A percentile compares a stretch with the other conserved stretches of the same genome.
phyloP scores from a whole-genome alignment of 140 eudicot genomes.

The Oenanthe javanica region DNA sequence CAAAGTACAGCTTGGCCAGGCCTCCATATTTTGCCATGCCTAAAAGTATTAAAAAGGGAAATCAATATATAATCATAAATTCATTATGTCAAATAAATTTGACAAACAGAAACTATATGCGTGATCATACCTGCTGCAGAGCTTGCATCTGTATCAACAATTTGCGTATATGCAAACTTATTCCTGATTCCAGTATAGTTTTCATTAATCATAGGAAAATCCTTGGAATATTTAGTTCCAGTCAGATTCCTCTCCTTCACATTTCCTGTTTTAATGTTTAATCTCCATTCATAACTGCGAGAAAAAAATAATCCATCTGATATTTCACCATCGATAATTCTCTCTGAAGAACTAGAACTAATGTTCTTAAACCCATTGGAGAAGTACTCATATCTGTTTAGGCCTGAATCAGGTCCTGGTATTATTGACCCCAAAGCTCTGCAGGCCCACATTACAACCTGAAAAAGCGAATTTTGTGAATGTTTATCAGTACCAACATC shows the following conservation, averaged over 20 bases:
- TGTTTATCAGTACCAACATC: not conserved
- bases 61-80: not conserved
- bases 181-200: slow-evolving; percentile 30
- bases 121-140: slow-evolving; percentile 29
- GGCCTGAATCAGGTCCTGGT: slow-evolving; percentile 70
- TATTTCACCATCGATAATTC: not conserved
- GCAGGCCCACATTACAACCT: slow-evolving; percentile 62
- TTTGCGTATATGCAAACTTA: slow-evolving; percentile 54
- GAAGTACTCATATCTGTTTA: slow-evolving; percentile 61
- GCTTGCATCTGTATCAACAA: slow-evolving; percentile 47
- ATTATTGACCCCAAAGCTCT: slow-evolving; percentile 47
- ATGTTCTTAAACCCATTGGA: slow-evolving; percentile 41
- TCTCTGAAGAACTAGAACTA: not conserved
- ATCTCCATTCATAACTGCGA: slow-evolving; percentile 53
- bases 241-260: slow-evolving; percentile 48
- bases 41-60: not conserved
- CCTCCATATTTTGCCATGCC: slow-evolving; percentile 70
- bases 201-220: slow-evolving; percentile 62
- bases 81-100: not conserved
- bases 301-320: slow-evolving; percentile 34
- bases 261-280: slow-evolving; percentile 53
- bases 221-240: slow-evolving; percentile 49
- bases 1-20: slow-evolving; percentile 44
- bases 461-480: not conserved
- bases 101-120: too few relatives aligned